Evolutionary conservation across 306 rosid genomes (phyloP), one percentile per base, ranked within the genome.

Genomic region (Lathyrus tuberosus): DNA sequence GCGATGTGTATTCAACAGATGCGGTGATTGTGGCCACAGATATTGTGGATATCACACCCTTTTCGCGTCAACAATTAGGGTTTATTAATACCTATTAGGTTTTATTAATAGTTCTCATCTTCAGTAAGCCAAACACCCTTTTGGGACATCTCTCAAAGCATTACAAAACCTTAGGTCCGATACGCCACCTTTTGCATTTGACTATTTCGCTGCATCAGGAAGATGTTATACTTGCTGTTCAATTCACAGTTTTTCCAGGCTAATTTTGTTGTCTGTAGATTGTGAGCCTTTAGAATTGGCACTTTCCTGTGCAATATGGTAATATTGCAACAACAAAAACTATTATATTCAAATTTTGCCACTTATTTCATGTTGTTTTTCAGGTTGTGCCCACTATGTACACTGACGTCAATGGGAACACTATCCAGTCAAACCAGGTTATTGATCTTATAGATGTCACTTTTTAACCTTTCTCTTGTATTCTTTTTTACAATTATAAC

Each of bases 401-500:
- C 87, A 86, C 96, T 61, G 92, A 86, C 38, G 82, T 89, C 71
- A 86, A 79, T 52, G 99, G 99, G 20, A 83, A 95, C 69, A 74
- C 95, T 13, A 95, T 95, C 76, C 99, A 91, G 78, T 86, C 96
- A 57, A 95, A 95, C 82, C 97, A 95, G 97, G 99, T 95, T 79
- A 43, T 63, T 43, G 13, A 69, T 67, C 70, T 74, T 62, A 16
- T 46, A 60, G 18, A 54, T 61, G 22, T 48, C 48, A 42, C 41
- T 16, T 69, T 70, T 5, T 66, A 5, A 26, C 15, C 11, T 49
- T 76, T 62, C 16, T 40, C 33, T 66, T 67, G 59, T 47, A 43
- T 47, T 40, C 20, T 24, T 24, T 24, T 10, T 42, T 53, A 46
- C 38, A 58, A 46, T 68, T 28, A 62, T 74, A 46, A 41, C 63